Percentiles rank a stretch among this genome's conserved stretches.
phyloP scores from a whole-genome alignment of 257 asterid genomes.

The Rhazya stricta region DNA sequence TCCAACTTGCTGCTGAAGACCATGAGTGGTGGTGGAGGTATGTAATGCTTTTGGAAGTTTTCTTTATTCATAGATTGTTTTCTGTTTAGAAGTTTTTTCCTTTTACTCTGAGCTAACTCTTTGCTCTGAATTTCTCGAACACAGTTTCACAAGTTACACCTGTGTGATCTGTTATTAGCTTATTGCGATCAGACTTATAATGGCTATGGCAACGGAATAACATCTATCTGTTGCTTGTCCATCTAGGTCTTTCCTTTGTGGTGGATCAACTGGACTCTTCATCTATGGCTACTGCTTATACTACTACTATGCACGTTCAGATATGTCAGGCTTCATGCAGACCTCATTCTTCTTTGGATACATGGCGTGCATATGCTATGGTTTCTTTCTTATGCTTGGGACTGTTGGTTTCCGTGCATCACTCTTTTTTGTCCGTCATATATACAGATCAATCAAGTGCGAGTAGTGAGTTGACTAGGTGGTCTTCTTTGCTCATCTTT shows the following conservation, averaged over 20 bases:
- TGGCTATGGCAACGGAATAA: not conserved
- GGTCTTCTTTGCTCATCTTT: constrained; percentile 9
- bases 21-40: constrained; percentile 60
- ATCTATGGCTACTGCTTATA: constrained; percentile 79
- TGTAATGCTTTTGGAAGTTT: not conserved
- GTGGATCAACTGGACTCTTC: constrained; percentile 90
- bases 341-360: constrained; percentile 73
- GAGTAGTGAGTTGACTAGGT: constrained; percentile 27
- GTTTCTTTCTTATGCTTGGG: constrained; percentile 55
- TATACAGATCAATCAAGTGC: constrained; percentile 47
- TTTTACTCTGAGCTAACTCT: not conserved
- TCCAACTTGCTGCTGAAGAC: constrained; percentile 51
- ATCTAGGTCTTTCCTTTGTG: constrained; percentile 76
- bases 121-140: not conserved
- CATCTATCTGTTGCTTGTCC: constrained; percentile 6
- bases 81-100: not conserved
- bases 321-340: constrained; percentile 97
- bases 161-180: not conserved
- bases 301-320: constrained; percentile 77
- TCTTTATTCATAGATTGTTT: not conserved
- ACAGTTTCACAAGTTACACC: not conserved
- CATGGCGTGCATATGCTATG: constrained; percentile 53
- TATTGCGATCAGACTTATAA: not conserved
- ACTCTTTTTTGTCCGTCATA: constrained; percentile 45
- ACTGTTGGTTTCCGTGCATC: constrained; percentile 44